Evolutionary conservation across 1,284 basidiomycete species (phyloP).

Genomic region (Vanrija pseudolonga): DNA sequence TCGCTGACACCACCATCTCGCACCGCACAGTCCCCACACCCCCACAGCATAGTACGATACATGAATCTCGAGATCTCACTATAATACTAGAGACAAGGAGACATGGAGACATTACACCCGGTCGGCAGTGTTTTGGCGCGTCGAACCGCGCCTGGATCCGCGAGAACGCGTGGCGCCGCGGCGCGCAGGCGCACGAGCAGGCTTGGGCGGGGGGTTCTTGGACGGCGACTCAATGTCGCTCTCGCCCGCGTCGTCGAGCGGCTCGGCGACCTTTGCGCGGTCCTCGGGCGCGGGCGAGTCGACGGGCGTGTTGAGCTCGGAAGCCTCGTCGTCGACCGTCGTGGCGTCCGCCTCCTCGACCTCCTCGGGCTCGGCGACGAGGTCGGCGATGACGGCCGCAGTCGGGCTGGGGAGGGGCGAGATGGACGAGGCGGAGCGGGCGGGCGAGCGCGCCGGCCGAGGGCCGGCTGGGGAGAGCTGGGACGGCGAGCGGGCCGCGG

Average conservation of each 20-base stretch:
- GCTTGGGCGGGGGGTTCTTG: neutral
- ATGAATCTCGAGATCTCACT: too few relatives aligned
- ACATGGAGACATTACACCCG: too few relatives aligned
- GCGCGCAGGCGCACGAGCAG: neutral
- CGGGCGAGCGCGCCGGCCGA: neutral
- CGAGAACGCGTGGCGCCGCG: neutral
- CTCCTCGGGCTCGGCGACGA: neutral
- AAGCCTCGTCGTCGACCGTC: neutral
- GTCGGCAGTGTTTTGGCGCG: too few relatives aligned
- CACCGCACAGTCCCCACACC: too few relatives aligned
- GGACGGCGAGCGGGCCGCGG: neutral
- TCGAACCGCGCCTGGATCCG: too few relatives aligned
- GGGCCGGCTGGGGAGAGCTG: neutral
- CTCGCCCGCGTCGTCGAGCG: neutral
- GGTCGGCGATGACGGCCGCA: neutral
- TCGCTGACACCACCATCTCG: too few relatives aligned
- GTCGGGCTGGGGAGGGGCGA: neutral
- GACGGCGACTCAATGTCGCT: neutral
- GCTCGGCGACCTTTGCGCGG: too few relatives aligned
- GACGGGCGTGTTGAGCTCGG: neutral
- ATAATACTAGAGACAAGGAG: too few relatives aligned
- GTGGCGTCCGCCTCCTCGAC: neutral
- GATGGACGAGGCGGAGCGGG: neutral
- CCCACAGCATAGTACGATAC: too few relatives aligned
- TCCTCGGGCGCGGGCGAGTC: neutral